Evolutionary conservation across 176 grass and related monocot genomes (phyloP), one percentile per base, ranked within the genome.

Genomic region (Paspalum notatum): DNA sequence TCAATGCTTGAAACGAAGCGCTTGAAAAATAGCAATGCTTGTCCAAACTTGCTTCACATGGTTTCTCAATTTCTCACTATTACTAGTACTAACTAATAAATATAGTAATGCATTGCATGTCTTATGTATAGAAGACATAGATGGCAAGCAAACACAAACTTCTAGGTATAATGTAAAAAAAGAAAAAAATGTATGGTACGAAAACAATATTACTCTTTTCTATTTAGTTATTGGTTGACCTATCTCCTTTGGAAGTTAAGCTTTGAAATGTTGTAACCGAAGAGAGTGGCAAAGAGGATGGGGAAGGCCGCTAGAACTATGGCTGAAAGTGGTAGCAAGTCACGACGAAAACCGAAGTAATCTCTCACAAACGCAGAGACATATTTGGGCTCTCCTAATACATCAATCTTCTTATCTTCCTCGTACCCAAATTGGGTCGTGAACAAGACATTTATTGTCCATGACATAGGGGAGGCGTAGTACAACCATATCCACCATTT

Each of bases 401-500:
- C 72, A 0, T 0, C 5, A 17, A 91, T 82, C 41, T 48, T 54
- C 26, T 4, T 66, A 10, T 72, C 12, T 3, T 77, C 17, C 1
- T 85, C 57, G 17, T 95, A 85, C 41, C 93, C 93, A 14, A 87
- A 95, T 12, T 92, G 93, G 16, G 84, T 80, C 7, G 81, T 87
- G 59, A 95, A 85, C n/a, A 95, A 80, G 48, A 81, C 73, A 63
- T 87, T 71, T 42, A 95, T 66, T 12, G 87, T 68, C 93, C 89
- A 95, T 0, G 81, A 70, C 48, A 87, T 38, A 7, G 89, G 92
- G 26, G 59, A 87, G 3, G 66, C 7, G 26, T 95, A 95, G 54
- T 95, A 90, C 43, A 95, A 10, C 92, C 89, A 95, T 73, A 95
- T 87, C 92, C 92, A 95, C 92, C 93, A 95, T 77, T 69, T 82